Evolutionary conservation across 768 basidiomycete species (phyloP).

Genomic region (Epithele typhae): DNA sequence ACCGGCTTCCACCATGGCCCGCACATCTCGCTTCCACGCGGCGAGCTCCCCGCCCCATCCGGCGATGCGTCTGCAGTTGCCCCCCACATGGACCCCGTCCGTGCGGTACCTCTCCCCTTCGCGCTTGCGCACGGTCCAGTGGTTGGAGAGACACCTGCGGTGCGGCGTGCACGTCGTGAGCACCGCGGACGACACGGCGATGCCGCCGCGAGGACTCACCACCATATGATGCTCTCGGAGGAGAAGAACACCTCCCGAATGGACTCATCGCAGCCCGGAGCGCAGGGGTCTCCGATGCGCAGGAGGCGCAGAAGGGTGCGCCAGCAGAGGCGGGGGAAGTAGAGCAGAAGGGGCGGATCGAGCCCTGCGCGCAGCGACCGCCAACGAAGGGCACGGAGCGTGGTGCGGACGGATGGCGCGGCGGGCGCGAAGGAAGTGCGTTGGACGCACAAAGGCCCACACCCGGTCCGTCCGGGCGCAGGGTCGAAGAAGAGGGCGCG

Average conservation of each 20-base stretch:
- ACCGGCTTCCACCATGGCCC: conserved; percentile 2
- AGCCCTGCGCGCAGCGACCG: conserved; percentile 54
- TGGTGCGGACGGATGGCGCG: too few relatives aligned
- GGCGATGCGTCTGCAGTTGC: conserved; percentile 14
- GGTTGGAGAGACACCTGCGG: conserved; percentile 12
- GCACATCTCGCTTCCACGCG: conserved; percentile 16
- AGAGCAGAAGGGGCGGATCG: conserved; percentile 57
- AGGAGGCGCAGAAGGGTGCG: conserved; percentile 45
- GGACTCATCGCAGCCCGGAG: conserved; percentile 27
- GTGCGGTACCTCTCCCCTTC: conserved; percentile 6
- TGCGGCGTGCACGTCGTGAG: neutral
- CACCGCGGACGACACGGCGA: conserved; percentile 1
- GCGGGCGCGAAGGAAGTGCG: too few relatives aligned
- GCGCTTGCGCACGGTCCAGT: conserved; percentile 13
- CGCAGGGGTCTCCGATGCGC: conserved; percentile 22
- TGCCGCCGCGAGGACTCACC: conserved; percentile 11
- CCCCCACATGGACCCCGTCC: conserved; percentile 18
- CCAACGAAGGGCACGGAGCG: too few relatives aligned
- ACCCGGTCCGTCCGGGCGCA: too few relatives aligned
- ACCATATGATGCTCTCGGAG: conserved; percentile 29
- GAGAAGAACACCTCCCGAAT: conserved; percentile 22
- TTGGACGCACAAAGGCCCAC: too few relatives aligned
- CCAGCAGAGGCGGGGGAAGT: conserved; percentile 49
- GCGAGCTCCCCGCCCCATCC: conserved; percentile 19
- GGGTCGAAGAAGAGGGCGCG: conserved; percentile 42